Conservation (phyloP, 495 filamentous ascomycete species). For the Penicillium waksmanii region DNA sequence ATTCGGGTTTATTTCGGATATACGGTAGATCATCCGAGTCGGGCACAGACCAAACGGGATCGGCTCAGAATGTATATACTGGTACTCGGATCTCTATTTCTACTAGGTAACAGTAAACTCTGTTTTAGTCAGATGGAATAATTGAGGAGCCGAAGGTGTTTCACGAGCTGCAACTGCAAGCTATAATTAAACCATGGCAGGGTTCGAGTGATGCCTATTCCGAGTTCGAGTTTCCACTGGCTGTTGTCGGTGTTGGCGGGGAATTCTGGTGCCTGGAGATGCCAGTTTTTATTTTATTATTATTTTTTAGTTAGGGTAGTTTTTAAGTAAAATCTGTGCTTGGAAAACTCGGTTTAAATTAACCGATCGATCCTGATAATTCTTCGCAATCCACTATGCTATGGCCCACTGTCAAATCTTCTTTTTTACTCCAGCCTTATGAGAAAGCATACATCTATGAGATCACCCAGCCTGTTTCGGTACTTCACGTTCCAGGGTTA, state of each 20-base stretch:
- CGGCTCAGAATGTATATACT: no score
- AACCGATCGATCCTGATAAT: no score
- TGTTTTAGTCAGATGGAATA: no score
- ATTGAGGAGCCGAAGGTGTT: no score
- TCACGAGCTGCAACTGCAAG: background rate
- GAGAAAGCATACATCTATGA: background rate
- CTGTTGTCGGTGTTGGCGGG: background rate
- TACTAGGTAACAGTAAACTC: no score
- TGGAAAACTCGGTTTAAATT: background rate
- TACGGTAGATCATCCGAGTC: no score
- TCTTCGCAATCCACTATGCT: no score
- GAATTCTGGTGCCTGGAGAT: slow-evolving; percentile 17
- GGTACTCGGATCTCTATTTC: no score
- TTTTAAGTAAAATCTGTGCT: no score
- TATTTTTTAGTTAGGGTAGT: background rate
- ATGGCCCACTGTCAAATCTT: background rate
- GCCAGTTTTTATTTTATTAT: background rate
- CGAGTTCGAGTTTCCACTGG: no score
- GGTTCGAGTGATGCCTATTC: background rate
- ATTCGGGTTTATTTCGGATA: no score
- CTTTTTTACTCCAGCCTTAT: background rate
- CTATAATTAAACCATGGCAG: background rate
- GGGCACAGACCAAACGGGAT: no score
- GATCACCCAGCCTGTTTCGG: background rate
- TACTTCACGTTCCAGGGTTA: background rate